Conservation (phyloP, 768 basidiomycete genomes). For the Termitomyces sp. region DNA sequence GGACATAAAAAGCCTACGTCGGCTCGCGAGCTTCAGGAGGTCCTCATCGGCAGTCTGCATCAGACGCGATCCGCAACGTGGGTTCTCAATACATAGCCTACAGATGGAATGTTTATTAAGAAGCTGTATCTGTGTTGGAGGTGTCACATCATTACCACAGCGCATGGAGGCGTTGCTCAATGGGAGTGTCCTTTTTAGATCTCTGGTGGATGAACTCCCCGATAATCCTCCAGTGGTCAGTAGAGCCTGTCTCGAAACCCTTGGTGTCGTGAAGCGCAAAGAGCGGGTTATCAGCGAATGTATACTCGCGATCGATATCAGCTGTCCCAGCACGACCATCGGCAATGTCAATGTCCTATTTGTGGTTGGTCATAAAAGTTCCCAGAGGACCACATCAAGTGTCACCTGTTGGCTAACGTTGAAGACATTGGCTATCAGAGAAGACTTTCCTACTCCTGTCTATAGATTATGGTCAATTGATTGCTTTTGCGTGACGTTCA, state of each 20-base stretch:
- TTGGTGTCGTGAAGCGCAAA: neutral
- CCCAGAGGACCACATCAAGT: neutral
- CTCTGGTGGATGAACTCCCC: neutral
- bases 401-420: neutral
- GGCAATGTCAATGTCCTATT: conserved; percentile 3
- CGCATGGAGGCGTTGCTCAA: neutral
- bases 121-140: neutral
- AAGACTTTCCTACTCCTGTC: conserved; percentile 5
- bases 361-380: neutral
- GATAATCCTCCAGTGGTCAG: neutral
- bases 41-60: conserved; percentile 1
- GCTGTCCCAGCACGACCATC: neutral
- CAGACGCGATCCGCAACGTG: neutral
- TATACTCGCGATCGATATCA: conserved; percentile 1
- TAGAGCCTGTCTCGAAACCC: neutral
- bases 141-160: neutral
- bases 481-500: neutral
- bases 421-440: conserved; percentile 1
- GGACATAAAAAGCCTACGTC: neutral
- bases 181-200: neutral
- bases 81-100: conserved; percentile 2
- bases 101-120: neutral
- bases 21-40: neutral
- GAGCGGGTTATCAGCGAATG: neutral
- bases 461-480: neutral